Evolutionary conservation across 2,329 filamentous ascomycete species (phyloP).

Genomic region (Fusarium euwallaceae): DNA sequence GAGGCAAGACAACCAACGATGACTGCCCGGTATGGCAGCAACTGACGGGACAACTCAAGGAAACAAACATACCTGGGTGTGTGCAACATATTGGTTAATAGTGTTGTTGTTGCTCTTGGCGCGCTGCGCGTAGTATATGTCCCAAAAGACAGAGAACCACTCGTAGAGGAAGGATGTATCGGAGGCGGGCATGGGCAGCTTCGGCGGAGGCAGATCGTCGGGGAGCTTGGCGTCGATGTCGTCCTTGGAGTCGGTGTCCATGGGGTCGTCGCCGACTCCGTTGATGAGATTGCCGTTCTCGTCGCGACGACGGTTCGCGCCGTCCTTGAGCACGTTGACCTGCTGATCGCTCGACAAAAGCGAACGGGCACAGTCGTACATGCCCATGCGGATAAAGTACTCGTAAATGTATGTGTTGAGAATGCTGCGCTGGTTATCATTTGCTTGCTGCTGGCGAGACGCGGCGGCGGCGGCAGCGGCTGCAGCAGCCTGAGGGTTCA

Average conservation of each 20-base stretch:
- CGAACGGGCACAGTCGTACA: conserved; percentile 85
- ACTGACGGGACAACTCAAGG: conserved; percentile 21
- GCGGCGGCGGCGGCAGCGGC: conserved; percentile 49
- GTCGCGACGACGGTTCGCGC: conserved; percentile 75
- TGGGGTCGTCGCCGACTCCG: conserved; percentile 78
- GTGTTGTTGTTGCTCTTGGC: conserved; percentile 73
- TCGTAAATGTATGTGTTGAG: conserved; percentile 93
- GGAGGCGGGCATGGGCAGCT: conserved; percentile 72
- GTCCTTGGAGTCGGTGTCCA: conserved; percentile 88
- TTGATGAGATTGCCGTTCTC: conserved; percentile 77
- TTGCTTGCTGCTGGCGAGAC: conserved; percentile 57
- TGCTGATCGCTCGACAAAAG: conserved; percentile 76
- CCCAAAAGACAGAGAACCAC: conserved; percentile 98
- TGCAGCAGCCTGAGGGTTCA: conserved; percentile 52
- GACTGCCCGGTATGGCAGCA: conserved; percentile 27
- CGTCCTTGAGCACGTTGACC: conserved; percentile 76
- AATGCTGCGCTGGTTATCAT: conserved; percentile 65
- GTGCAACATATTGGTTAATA: conserved; percentile 81
- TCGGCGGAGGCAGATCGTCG: conserved; percentile 82
- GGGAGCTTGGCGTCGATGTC: conserved; percentile 80
- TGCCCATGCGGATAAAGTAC: conserved; percentile 87
- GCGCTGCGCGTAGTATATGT: conserved; percentile 89
- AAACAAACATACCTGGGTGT: conserved; percentile 74
- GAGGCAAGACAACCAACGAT: conserved; percentile 10
- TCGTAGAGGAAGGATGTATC: conserved; percentile 92